A percentile compares a stretch with the other conserved stretches of the same genome.
Evolutionary conservation across 2,329 filamentous ascomycete genomes (phyloP).

Genomic region (Onygena corvina): DNA sequence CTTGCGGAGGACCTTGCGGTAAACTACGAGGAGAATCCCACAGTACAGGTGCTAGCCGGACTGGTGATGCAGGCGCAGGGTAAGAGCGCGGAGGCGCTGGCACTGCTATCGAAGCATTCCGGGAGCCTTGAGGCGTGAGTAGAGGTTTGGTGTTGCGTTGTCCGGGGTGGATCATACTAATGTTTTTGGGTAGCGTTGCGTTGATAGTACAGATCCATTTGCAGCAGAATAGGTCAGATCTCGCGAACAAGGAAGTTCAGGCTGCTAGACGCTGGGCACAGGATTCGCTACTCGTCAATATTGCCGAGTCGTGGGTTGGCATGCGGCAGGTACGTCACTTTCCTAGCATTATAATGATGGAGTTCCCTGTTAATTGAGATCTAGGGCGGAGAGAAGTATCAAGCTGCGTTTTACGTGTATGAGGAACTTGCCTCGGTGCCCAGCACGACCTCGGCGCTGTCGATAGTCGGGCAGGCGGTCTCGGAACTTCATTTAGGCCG

Average conservation of each 20-base stretch:
- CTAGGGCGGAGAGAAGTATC: constrained; percentile 88
- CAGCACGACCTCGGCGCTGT: constrained; percentile 61
- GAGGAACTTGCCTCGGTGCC: constrained; percentile 88
- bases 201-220: constrained; percentile 87
- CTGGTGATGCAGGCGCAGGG: constrained; percentile 69
- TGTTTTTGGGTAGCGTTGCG: constrained; percentile 47
- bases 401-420: constrained; percentile 93
- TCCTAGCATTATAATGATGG: too few relatives aligned
- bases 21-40: constrained; percentile 57
- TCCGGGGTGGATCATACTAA: not conserved
- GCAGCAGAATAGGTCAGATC: constrained; percentile 78
- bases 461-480: constrained; percentile 76
- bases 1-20: constrained; percentile 56
- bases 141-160: not conserved
- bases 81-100: constrained; percentile 73
- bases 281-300: constrained; percentile 82
- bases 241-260: constrained; percentile 78
- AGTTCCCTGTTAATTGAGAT: too few relatives aligned
- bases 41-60: constrained; percentile 71
- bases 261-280: constrained; percentile 87
- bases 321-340: constrained; percentile 67
- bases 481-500: constrained; percentile 84
- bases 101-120: constrained; percentile 68
- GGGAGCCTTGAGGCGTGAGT: constrained; percentile 66
- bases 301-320: constrained; percentile 92